These are phyloP conservation scores for Kluyveromyces nonfermentans DNA, from an alignment of 805 yeast genomes.

Conservation along the genomic window DNA sequence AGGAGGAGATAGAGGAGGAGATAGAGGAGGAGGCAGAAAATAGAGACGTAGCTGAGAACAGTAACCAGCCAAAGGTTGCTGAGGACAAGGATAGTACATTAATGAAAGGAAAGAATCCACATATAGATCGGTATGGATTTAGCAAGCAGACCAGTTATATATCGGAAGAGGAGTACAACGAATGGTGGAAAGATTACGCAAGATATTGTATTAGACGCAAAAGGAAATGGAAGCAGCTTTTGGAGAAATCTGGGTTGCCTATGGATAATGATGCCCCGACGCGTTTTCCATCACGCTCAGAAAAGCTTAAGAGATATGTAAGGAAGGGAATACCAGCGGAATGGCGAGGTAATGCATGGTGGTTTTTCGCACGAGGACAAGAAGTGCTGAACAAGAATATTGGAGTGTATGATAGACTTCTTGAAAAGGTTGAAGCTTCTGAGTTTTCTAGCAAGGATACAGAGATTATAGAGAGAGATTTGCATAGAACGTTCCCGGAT, in stretches of 20 bases:
- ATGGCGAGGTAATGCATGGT: conserved; percentile 98
- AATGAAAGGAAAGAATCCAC: conserved; percentile 4
- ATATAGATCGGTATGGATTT: conserved; percentile 80
- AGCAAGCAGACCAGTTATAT: conserved; percentile 52
- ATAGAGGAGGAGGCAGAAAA: conserved; percentile 3
- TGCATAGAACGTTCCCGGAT: conserved; percentile 92
- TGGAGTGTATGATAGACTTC: conserved; percentile 67
- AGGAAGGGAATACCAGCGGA: conserved; percentile 94
- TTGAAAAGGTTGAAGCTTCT: conserved; percentile 46
- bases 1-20: not conserved
- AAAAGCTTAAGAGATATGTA: conserved; percentile 68
- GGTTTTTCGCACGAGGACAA: conserved; percentile 81
- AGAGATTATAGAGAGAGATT: conserved; percentile 88
- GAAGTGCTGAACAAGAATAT: conserved; percentile 57
- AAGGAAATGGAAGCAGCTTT: conserved; percentile 62
- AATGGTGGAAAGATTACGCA: conserved; percentile 68
- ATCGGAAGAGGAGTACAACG: conserved; percentile 48
- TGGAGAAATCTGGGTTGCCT: conserved; percentile 60
- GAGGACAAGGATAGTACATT: not conserved
- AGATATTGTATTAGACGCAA: conserved; percentile 55
- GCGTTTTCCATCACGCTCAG: conserved; percentile 69
- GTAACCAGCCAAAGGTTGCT: not conserved
- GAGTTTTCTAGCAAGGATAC: conserved; percentile 39
- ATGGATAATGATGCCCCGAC: conserved; percentile 42
- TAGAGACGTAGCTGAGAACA: conserved; percentile 1